These are phyloP conservation scores for Cordyceps farinosa DNA, from an alignment of 2,329 filamentous ascomycete species.

Conservation along the genomic window DNA sequence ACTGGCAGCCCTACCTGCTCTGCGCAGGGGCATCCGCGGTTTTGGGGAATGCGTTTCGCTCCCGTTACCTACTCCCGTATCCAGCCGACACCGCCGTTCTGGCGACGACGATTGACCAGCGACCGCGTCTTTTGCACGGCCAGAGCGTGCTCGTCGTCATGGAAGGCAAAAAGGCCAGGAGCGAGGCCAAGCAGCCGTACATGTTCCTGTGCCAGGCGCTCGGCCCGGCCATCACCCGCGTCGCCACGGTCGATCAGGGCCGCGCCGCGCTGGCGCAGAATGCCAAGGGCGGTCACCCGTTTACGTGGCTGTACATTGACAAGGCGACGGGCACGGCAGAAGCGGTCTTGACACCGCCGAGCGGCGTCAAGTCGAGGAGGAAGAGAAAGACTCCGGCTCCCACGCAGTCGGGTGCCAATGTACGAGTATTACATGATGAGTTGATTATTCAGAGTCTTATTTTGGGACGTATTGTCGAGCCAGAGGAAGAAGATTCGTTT, in stretches of 20 bases:
- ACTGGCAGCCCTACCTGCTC: slow-evolving; percentile 79
- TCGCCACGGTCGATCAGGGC: slow-evolving; percentile 63
- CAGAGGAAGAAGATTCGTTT: slow-evolving; percentile 38
- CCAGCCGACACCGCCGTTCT: slow-evolving; percentile 55
- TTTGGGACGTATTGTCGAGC: slow-evolving; percentile 71
- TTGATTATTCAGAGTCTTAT: slow-evolving; percentile 92
- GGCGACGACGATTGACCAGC: slow-evolving; percentile 50
- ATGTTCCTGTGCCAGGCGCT: slow-evolving; percentile 77
- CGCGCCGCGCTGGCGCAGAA: slow-evolving; percentile 52
- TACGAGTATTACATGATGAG: slow-evolving; percentile 75
- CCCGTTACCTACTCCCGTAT: slow-evolving; percentile 63
- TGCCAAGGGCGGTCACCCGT: slow-evolving; percentile 46
- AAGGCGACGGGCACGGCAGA: slow-evolving; percentile 55
- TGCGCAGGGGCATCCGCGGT: slow-evolving; percentile 77
- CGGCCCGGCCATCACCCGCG: slow-evolving; percentile 67
- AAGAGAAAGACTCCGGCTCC: slow-evolving; percentile 32
- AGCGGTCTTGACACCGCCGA: slow-evolving; percentile 39
- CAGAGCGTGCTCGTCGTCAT: slow-evolving; percentile 71
- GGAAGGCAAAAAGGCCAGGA: slow-evolving; percentile 50
- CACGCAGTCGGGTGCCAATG: slow-evolving; percentile 32
- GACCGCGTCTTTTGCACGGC: slow-evolving; percentile 61
- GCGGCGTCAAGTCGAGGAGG: slow-evolving; percentile 34
- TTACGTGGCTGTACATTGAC: slow-evolving; percentile 79
- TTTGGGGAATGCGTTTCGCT: slow-evolving; percentile 73
- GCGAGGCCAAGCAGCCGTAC: slow-evolving; percentile 66